A percentile compares a stretch with the other conserved stretches of the same genome.
Evolutionary conservation across 139 green algal genomes (phyloP).

Genomic region (Coelastrella sp.): DNA sequence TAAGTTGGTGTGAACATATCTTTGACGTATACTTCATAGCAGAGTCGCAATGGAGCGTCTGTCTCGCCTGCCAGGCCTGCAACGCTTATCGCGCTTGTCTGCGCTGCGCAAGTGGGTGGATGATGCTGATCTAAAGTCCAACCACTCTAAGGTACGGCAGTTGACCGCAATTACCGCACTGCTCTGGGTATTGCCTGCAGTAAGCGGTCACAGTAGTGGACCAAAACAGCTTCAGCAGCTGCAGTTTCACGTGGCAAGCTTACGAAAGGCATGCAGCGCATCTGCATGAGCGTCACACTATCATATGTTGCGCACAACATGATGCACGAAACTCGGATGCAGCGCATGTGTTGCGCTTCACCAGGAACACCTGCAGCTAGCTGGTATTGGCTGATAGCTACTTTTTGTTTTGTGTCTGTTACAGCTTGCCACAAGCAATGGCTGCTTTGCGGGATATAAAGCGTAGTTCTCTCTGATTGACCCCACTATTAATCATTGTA

Average conservation of each 20-base stretch:
- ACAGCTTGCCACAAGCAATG: no score
- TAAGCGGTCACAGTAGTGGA: neutral
- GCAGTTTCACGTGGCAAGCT: no score
- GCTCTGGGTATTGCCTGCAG: neutral
- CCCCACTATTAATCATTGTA: no score
- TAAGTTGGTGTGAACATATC: no score
- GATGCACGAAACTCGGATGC: neutral
- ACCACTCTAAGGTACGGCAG: neutral
- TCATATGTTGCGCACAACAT: neutral
- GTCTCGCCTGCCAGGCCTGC: conserved; percentile 13
- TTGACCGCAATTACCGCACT: neutral
- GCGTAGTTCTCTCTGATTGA: no score
- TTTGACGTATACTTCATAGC: no score
- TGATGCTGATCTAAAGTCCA: neutral
- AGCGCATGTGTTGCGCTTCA: neutral
- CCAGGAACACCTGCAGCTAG: neutral
- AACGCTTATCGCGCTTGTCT: conserved; percentile 11
- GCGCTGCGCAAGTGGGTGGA: neutral
- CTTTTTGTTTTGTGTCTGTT: no score
- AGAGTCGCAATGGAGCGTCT: neutral
- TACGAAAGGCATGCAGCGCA: no score
- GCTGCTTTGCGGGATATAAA: no score
- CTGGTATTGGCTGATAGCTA: no score
- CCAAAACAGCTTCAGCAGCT: no score
- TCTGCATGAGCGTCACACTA: no score